These are phyloP conservation scores for Kluyveromyces sp. DNA, from an alignment of 1,139 yeast genomes.

Conservation along the genomic window DNA sequence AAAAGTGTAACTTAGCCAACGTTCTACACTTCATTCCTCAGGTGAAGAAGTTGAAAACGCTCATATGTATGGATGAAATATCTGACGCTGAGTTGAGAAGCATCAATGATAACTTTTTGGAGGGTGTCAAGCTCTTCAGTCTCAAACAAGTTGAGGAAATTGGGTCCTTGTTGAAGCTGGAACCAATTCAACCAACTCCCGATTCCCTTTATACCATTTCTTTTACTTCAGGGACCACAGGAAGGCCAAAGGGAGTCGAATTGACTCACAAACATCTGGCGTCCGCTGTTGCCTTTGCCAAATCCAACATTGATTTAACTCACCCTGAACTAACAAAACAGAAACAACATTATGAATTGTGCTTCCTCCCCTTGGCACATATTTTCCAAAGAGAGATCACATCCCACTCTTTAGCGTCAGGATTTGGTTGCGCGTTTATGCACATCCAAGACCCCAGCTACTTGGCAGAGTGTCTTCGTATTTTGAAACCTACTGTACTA, in stretches of 20 bases:
- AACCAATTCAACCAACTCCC: conserved; percentile 45
- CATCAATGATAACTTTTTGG: conserved; percentile 22
- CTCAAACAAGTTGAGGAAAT: conserved; percentile 47
- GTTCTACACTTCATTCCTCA: conserved; percentile 38
- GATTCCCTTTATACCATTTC: conserved; percentile 57
- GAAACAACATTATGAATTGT: conserved; percentile 24
- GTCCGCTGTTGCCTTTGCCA: conserved; percentile 39
- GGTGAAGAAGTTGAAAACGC: conserved; percentile 35
- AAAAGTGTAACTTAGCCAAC: conserved; percentile 41
- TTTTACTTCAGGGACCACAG: conserved; percentile 76
- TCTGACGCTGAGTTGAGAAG: conserved; percentile 33
- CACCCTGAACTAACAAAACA: conserved; percentile 9
- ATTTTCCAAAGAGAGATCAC: conserved; percentile 47
- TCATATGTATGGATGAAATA: conserved; percentile 49
- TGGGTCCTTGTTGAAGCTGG: conserved; percentile 45
- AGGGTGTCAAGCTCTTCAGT: conserved; percentile 34
- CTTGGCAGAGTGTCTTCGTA: conserved; percentile 50
- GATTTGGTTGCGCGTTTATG: conserved; percentile 40
- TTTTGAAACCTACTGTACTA: conserved; percentile 47
- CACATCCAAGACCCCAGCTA: conserved; percentile 39
- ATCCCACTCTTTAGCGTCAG: conserved; percentile 26
- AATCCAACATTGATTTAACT: conserved; percentile 22
- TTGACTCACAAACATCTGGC: conserved; percentile 48
- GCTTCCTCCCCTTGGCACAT: conserved; percentile 65
- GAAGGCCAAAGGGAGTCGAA: conserved; percentile 69